These are phyloP conservation scores for Lithospermum erythrorhizon DNA, from an alignment of 257 asterid species.

Conservation along the genomic window DNA sequence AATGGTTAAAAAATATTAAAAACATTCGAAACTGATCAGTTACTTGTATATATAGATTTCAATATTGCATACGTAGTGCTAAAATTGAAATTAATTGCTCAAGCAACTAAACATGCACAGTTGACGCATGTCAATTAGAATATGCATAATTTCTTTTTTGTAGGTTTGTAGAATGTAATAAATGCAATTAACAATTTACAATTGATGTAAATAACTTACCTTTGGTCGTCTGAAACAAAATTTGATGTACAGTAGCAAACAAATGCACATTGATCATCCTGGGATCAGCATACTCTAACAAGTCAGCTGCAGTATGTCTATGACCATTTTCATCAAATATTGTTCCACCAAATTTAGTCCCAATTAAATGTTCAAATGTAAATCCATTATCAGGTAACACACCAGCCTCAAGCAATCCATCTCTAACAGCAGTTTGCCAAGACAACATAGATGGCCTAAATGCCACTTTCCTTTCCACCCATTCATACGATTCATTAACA, in stretches of 20 bases:
- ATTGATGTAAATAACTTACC: constrained; percentile 16
- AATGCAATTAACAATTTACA: too few relatives aligned
- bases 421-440: constrained; percentile 74
- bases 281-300: constrained; percentile 56
- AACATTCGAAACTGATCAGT: too few relatives aligned
- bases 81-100: too few relatives aligned
- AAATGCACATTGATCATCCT: constrained; percentile 29
- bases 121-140: too few relatives aligned
- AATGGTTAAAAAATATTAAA: too few relatives aligned
- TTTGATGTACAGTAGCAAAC: constrained; percentile 44
- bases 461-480: constrained; percentile 75
- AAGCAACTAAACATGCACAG: too few relatives aligned
- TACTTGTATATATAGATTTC: too few relatives aligned
- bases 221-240: constrained; percentile 27
- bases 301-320: constrained; percentile 76
- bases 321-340: constrained; percentile 49
- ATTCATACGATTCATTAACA: constrained; percentile 49
- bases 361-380: constrained; percentile 47
- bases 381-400: constrained; percentile 39
- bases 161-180: not conserved
- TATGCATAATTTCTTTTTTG: too few relatives aligned
- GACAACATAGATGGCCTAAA: constrained; percentile 31
- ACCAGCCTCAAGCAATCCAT: constrained; percentile 54
- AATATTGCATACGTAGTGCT: too few relatives aligned
- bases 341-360: constrained; percentile 71